Evolutionary conservation across 164 flowering plant genomes (phyloP).

Genomic region (Annona squamosa): DNA sequence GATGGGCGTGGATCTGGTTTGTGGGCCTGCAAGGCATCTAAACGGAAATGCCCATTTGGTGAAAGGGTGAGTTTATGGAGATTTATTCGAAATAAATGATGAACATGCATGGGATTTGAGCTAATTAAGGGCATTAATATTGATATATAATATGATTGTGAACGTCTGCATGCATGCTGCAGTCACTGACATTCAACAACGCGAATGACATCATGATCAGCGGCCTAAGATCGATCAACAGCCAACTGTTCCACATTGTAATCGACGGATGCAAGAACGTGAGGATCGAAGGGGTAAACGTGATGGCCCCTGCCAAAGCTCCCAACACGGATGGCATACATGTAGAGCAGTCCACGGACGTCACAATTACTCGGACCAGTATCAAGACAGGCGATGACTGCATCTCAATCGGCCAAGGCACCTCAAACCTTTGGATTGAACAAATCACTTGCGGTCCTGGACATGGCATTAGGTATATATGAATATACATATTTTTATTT

Average conservation of each 20-base stretch:
- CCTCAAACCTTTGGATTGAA: constrained; percentile 36
- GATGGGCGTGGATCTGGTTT: constrained; percentile 17
- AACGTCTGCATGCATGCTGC: constrained; percentile 3
- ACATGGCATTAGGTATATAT: constrained; percentile 53
- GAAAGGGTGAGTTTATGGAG: constrained; percentile 23
- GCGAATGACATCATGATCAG: constrained; percentile 19
- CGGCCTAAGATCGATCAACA: constrained; percentile 52
- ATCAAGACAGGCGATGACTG: constrained; percentile 70
- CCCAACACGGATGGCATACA: constrained; percentile 83
- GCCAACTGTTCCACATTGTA: constrained; percentile 50
- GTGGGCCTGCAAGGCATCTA: constrained; percentile 18
- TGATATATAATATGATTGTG: no score
- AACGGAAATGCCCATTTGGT: constrained; percentile 13
- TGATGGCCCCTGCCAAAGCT: constrained; percentile 45
- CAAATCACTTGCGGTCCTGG: constrained; percentile 59
- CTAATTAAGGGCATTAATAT: no score
- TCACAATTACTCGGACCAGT: constrained; percentile 28
- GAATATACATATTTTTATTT: neutral
- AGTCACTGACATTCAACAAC: constrained; percentile 16
- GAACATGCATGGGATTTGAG: no score
- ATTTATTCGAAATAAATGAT: neutral
- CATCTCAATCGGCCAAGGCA: constrained; percentile 34
- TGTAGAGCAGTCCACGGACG: constrained; percentile 32
- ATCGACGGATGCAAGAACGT: constrained; percentile 38
- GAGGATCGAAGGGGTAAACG: constrained; percentile 29